Evolutionary conservation across 371 early-diverging fungal genomes (phyloP), one percentile per base, ranked within the genome.

Genomic region (Basidiobolus meristosporus): DNA sequence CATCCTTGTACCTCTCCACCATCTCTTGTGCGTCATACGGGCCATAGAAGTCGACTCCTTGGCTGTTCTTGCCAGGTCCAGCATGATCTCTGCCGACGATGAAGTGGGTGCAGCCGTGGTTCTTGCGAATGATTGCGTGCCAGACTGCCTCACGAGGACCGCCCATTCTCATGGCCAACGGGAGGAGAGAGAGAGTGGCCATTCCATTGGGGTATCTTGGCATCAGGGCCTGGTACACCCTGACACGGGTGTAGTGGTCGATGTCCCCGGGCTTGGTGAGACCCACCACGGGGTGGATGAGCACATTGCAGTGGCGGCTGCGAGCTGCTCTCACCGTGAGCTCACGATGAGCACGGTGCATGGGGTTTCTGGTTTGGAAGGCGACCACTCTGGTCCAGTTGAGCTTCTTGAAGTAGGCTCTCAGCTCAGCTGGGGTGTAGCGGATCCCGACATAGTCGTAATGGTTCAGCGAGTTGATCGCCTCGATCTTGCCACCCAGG

Each of bases 341-440:
- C 57, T 92, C 93, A 55, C 89, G 80, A 56, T 92, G 93, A 26
- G 93, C 93, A 48, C 91, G 76, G 52, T 92, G 93, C 93, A 92
- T 92, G 12, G 93, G 93, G 70, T 92, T 92, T 45, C 93, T 80
- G n/a, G 93, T 92, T 63, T 92, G 91, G 76, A 92, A 92, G 22
- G 90, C 93, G 31, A 90, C 90, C 20, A 92, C 86, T 42, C 89
- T 78, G 10, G 87, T 81, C 90, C 89, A 90, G 59, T 83, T 78
- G 29, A 88, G 69, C 63, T 90, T 86, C 50, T 76, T 66, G 71
- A 89, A 90, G 46, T 75, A 65, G 11, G 79, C 72, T 46, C 91
- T 85, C 35, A 88, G 75, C 60, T 92, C 87, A 18, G 76, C 68
- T 16, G 91, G 91, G n/a, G 87, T 82, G 74, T 78, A 70, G 51